Conservation (phyloP, 1,139 yeast species). For the Sugiyamaella japonica region DNA sequence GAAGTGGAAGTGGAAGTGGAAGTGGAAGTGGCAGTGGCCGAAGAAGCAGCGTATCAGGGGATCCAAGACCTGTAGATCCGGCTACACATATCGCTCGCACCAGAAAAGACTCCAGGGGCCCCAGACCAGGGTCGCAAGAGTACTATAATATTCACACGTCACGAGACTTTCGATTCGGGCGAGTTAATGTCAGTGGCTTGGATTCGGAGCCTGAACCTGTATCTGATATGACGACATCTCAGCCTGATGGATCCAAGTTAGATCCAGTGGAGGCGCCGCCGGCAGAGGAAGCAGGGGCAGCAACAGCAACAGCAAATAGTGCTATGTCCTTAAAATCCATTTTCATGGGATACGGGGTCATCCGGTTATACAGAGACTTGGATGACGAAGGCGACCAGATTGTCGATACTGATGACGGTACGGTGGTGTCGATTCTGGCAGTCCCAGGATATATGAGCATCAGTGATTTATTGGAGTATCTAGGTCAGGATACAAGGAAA, state of each 20-base stretch:
- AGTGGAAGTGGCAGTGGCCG: not conserved
- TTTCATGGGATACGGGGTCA: slow-evolving; percentile 70
- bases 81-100: slow-evolving; percentile 14
- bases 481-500: slow-evolving; percentile 62
- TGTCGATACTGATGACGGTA: slow-evolving; percentile 22
- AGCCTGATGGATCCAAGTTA: not conserved
- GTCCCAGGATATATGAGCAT: slow-evolving; percentile 88
- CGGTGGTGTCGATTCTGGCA: slow-evolving; percentile 70
- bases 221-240: slow-evolving; percentile 33
- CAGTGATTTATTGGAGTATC: slow-evolving; percentile 76
- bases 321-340: slow-evolving; percentile 47
- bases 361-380: slow-evolving; percentile 62
- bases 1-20: not conserved
- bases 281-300: no score
- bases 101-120: slow-evolving; percentile 5
- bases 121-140: slow-evolving; percentile 12
- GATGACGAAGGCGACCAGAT: slow-evolving; percentile 32
- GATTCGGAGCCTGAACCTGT: slow-evolving; percentile 4
- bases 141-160: slow-evolving; percentile 24
- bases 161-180: slow-evolving; percentile 32
- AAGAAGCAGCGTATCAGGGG: slow-evolving; percentile 7
- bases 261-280: no score
- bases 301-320: no score
- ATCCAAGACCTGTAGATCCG: slow-evolving; percentile 14
- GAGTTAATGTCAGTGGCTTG: slow-evolving; percentile 34